Evolutionary conservation across 371 early-diverging fungal species (phyloP).

Genomic region (Mucor plumbeus): DNA sequence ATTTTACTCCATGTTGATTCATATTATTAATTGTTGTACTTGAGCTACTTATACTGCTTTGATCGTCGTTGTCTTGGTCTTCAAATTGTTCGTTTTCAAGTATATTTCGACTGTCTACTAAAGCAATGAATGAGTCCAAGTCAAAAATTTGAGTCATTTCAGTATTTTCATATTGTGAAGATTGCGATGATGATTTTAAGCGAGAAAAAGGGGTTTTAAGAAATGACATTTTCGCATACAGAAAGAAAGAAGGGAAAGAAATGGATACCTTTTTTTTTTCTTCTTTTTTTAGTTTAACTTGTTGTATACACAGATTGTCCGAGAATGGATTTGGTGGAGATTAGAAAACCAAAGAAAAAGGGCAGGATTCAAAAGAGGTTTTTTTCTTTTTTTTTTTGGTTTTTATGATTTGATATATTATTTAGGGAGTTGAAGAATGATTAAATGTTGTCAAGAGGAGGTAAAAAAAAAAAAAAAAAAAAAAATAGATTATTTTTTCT

Average conservation of each 20-base stretch:
- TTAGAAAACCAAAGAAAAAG: not conserved
- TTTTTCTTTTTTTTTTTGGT: not conserved
- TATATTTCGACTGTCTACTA: slow-evolving; percentile 38
- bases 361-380: not conserved
- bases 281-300: not conserved
- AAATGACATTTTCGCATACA: slow-evolving; percentile 6
- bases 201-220: slow-evolving; percentile 16
- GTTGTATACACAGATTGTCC: not conserved
- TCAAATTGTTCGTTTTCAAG: slow-evolving; percentile 21
- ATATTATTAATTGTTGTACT: slow-evolving; percentile 6
- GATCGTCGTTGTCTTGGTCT: slow-evolving; percentile 19
- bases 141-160: slow-evolving; percentile 46
- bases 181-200: slow-evolving; percentile 12
- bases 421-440: slow-evolving; percentile 11
- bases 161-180: slow-evolving; percentile 24
- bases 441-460: too few relatives aligned
- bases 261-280: not conserved
- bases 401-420: not conserved
- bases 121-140: slow-evolving; percentile 33
- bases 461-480: too few relatives aligned
- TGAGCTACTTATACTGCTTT: slow-evolving; percentile 29
- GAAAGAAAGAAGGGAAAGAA: slow-evolving; percentile 5
- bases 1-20: slow-evolving; percentile 5
- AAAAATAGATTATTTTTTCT: too few relatives aligned
- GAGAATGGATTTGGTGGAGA: not conserved